These are phyloP conservation scores for Penicillium samsonianum DNA, from an alignment of 495 filamentous ascomycete species.

Conservation along the genomic window DNA sequence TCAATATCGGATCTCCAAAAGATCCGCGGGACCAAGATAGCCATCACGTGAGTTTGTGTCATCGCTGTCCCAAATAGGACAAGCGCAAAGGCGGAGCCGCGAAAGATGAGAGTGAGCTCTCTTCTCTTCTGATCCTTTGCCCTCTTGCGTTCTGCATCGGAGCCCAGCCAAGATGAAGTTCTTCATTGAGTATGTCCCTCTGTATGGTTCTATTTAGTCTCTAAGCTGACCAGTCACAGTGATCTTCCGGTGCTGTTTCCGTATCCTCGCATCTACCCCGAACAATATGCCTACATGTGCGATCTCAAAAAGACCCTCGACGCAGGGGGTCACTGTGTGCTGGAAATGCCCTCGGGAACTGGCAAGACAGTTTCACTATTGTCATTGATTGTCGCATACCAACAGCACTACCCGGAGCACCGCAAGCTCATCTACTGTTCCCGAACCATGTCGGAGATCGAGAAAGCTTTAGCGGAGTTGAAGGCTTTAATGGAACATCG, in stretches of 20 bases:
- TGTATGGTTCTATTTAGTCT: neutral
- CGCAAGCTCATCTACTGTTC: slow-evolving; percentile 98
- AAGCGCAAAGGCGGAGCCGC: slow-evolving; percentile 21
- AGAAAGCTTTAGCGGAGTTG: slow-evolving; percentile 92
- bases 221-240: slow-evolving; percentile 43
- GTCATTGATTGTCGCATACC: slow-evolving; percentile 94
- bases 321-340: slow-evolving; percentile 90
- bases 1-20: slow-evolving; percentile 28
- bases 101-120: slow-evolving; percentile 12
- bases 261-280: slow-evolving; percentile 95
- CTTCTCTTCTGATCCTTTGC: slow-evolving; percentile 13
- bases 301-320: slow-evolving; percentile 97
- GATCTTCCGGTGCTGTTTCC: slow-evolving; percentile 94
- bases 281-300: slow-evolving; percentile 99
- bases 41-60: slow-evolving; percentile 46
- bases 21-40: slow-evolving; percentile 7
- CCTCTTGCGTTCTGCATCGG: slow-evolving; percentile 24
- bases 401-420: slow-evolving; percentile 85
- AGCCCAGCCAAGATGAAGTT: slow-evolving; percentile 79
- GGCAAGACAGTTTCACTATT: slow-evolving; percentile 96
- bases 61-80: slow-evolving; percentile 42
- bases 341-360: slow-evolving; percentile 99
- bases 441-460: slow-evolving; percentile 64
- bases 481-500: slow-evolving; percentile 94
- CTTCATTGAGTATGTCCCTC: slow-evolving; percentile 73